Base-by-base conservation (phyloP, 2,329 filamentous ascomycete species). In the Alternaria sp. region DNA sequence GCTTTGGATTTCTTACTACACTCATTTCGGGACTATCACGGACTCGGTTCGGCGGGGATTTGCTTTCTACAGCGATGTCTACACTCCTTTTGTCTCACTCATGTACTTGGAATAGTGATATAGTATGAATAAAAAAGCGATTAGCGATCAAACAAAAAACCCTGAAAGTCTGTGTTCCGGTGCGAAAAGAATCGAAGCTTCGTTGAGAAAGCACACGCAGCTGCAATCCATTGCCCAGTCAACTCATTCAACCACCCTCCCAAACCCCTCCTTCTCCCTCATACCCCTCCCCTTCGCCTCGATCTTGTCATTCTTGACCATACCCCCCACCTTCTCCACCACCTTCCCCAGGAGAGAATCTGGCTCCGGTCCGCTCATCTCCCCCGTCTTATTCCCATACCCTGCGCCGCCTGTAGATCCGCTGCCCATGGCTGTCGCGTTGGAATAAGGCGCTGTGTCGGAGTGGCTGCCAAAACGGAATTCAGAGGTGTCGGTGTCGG, bases 311-410 rank as follows among this genome's bases (percentile, higher is more conserved):
- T 81, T 87, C 57, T 83, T 77, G 65, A 89, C 68, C 53, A 85
- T 69, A 12, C 78, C 75, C 9, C 87, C 86, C 6, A 83, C 84
- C 81, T 88, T 89, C 79, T 90, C 86, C 76, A 89, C 79, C 23
- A 89, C 60, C 78, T 87, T 88, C 50, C 87, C 87, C 21, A 87
- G 57, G 15, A 82, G 83, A 54, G 84, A 86, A 72, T 86, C 83
- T 71, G 50, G 19, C 2, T 28, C 30, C 6, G 50, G 50, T 9
- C 19, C 55, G 25, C 56, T 55, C 62, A 75, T 75, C 6, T 63
- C 59, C 26, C 71, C 76, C 15, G 78, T 78, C 67, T 81, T 82
- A 54, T 81, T 81, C 40, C 80, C 80, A 52, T 74, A 81, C 10
- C 78, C 79, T 0, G 79, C 79, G 1, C 79, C 78, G 6, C 71